Conservation (phyloP, 768 basidiomycete genomes). For the Rhizopogon vinicolor region DNA sequence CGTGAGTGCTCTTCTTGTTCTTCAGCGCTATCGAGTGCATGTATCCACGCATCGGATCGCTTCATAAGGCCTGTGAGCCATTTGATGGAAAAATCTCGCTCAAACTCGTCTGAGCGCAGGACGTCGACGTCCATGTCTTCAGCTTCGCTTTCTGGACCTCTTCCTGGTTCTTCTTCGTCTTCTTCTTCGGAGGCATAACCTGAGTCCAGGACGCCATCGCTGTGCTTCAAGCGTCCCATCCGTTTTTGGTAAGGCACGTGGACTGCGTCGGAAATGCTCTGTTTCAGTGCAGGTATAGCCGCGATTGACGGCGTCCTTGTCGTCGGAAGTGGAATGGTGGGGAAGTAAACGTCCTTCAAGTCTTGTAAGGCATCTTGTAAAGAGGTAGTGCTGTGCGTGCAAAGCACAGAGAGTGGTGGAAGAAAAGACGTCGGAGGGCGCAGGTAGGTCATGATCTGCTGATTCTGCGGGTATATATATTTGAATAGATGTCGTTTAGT, state of each 20-base stretch:
- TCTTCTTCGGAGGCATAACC: slow-evolving; percentile 76
- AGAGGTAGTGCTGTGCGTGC: slow-evolving; percentile 27
- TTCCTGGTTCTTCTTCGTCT: slow-evolving; percentile 41
- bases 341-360: slow-evolving; percentile 51
- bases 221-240: slow-evolving; percentile 25
- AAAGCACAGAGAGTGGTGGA: slow-evolving; percentile 48
- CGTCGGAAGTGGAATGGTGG: slow-evolving; percentile 24
- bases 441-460: slow-evolving; percentile 10
- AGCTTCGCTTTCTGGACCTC: slow-evolving; percentile 13
- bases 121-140: slow-evolving; percentile 33
- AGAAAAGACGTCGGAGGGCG: slow-evolving; percentile 46
- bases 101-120: slow-evolving; percentile 59
- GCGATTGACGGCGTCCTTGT: background rate
- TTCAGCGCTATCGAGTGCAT: slow-evolving; percentile 6
- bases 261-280: slow-evolving; percentile 9
- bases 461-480: slow-evolving; percentile 4
- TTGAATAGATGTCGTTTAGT: background rate
- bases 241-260: slow-evolving; percentile 22
- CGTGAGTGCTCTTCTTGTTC: slow-evolving; percentile 38
- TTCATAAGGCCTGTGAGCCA: slow-evolving; percentile 74
- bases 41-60: slow-evolving; percentile 51
- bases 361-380: slow-evolving; percentile 38
- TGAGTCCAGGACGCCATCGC: slow-evolving; percentile 56
- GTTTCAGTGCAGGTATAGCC: slow-evolving; percentile 16
- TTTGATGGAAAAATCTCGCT: slow-evolving; percentile 61